Conservation (phyloP, 2,329 filamentous ascomycete species). For the Lachnellula willkommii region DNA sequence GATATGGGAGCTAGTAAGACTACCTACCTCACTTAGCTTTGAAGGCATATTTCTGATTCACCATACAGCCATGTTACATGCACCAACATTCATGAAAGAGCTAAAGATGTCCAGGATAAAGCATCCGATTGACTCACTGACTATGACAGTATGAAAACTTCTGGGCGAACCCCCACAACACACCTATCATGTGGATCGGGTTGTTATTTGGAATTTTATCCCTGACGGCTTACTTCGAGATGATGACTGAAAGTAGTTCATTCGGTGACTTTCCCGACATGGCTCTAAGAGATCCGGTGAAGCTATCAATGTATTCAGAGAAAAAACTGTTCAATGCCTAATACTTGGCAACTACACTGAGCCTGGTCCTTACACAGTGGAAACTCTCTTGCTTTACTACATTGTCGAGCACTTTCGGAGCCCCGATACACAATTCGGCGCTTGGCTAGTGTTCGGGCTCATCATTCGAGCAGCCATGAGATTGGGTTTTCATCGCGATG, state of each 20-base stretch:
- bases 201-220: constrained; percentile 36
- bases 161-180: constrained; percentile 24
- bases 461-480: constrained; percentile 50
- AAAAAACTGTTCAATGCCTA: constrained; percentile 47
- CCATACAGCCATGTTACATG: constrained; percentile 36
- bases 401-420: constrained; percentile 48
- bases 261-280: constrained; percentile 39
- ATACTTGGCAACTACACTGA: constrained; percentile 46
- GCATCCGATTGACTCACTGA: background rate
- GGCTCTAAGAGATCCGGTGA: constrained; percentile 27
- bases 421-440: constrained; percentile 47
- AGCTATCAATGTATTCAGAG: constrained; percentile 37
- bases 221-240: constrained; percentile 3
- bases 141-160: constrained; percentile 26
- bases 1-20: constrained; percentile 46
- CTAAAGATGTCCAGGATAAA: constrained; percentile 21
- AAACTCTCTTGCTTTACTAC: constrained; percentile 47
- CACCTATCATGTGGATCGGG: constrained; percentile 46
- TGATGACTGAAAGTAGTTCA: constrained; percentile 31
- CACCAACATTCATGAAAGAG: constrained; percentile 44
- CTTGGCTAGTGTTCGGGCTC: constrained; percentile 48
- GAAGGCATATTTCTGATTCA: background rate
- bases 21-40: background rate
- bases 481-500: constrained; percentile 54
- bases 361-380: constrained; percentile 44